Conservation (phyloP, 352 stramenopile genomes). For the Phytophthora tentaculata region DNA sequence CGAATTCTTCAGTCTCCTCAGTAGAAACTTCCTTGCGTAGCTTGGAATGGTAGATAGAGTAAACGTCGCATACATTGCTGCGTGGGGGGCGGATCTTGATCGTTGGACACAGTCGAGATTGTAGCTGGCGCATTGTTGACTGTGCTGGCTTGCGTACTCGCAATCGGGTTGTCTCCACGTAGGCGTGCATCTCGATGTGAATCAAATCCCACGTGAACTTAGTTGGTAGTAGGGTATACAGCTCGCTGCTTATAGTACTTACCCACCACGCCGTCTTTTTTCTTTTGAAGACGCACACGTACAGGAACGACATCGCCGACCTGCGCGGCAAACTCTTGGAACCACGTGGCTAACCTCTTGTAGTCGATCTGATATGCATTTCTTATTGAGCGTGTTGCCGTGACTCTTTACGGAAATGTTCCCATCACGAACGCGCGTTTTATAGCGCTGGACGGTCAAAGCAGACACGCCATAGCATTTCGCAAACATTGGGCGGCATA, state of each 20-base stretch:
- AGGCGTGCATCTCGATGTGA: too few relatives aligned
- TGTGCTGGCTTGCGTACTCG: too few relatives aligned
- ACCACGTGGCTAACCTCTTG: conserved; percentile 16
- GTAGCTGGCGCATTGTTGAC: too few relatives aligned
- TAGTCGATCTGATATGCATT: conserved; percentile 5
- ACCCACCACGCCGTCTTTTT: background rate
- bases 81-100: too few relatives aligned
- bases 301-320: too few relatives aligned
- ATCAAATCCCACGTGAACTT: conserved; percentile 22
- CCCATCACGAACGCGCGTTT: too few relatives aligned
- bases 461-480: too few relatives aligned
- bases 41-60: conserved; percentile 10
- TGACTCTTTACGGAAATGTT: conserved; percentile 4
- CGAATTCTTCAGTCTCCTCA: conserved; percentile 9
- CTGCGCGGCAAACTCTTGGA: too few relatives aligned
- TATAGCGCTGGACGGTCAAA: background rate
- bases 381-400: conserved; percentile 14
- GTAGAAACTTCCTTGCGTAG: background rate
- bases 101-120: too few relatives aligned
- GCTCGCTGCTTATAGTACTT: conserved; percentile 9
- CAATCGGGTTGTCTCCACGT: too few relatives aligned
- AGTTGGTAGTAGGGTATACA: conserved; percentile 13
- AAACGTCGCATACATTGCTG: conserved; percentile 22
- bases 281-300: background rate
- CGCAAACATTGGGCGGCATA: background rate